Conservation (phyloP, 2,329 filamentous ascomycete genomes). For the Nigrospora oryzae region DNA sequence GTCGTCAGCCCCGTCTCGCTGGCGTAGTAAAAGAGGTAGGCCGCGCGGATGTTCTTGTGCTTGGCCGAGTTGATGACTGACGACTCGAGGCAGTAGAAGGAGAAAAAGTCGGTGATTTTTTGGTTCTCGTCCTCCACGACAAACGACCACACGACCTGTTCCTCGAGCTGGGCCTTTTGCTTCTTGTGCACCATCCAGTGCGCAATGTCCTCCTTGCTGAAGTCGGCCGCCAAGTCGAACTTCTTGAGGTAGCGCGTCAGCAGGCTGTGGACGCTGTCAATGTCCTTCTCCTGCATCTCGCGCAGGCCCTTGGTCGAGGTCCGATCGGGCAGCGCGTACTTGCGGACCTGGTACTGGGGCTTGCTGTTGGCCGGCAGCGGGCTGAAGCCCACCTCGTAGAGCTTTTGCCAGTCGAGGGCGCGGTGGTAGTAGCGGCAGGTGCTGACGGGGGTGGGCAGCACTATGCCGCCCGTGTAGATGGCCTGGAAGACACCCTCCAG, state of each 20-base stretch:
- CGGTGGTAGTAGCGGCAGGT: conserved; percentile 95
- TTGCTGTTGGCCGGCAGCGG: conserved; percentile 78
- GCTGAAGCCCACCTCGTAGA: conserved; percentile 91
- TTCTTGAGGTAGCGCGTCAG: conserved; percentile 69
- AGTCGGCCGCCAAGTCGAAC: conserved; percentile 79
- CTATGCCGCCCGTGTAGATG: conserved; percentile 81
- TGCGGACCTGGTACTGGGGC: conserved; percentile 74
- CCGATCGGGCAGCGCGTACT: conserved; percentile 71
- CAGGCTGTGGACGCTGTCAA: conserved; percentile 66
- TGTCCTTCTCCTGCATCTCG: conserved; percentile 69
- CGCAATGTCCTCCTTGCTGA: conserved; percentile 69
- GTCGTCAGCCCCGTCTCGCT: conserved; percentile 65
- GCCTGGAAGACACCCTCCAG: conserved; percentile 83
- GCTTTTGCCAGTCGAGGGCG: conserved; percentile 88
- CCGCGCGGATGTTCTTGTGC: conserved; percentile 74
- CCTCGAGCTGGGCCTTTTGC: conserved; percentile 38
- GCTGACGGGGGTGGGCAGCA: conserved; percentile 84
- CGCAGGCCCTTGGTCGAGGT: conserved; percentile 70
- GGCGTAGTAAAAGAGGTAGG: conserved; percentile 97
- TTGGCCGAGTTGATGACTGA: conserved; percentile 72
- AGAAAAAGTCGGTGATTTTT: conserved; percentile 93
- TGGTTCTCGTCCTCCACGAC: conserved; percentile 72
- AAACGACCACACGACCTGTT: conserved; percentile 89
- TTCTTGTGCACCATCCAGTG: conserved; percentile 81
- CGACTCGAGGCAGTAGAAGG: conserved; percentile 91